These are phyloP conservation scores for Polychaeton citri DNA, from an alignment of 2,329 filamentous ascomycete genomes.

Conservation along the genomic window DNA sequence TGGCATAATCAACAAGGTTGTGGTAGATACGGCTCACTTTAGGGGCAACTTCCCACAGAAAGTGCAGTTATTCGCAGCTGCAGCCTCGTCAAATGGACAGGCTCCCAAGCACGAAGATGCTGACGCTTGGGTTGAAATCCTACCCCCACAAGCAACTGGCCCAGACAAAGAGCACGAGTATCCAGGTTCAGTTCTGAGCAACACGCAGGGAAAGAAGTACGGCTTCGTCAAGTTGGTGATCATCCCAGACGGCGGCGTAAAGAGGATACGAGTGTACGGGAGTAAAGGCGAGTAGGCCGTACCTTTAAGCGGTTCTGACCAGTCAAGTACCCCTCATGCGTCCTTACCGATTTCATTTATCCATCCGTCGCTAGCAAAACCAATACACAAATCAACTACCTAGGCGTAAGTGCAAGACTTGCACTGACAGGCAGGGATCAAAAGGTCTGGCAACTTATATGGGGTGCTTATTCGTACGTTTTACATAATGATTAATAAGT, in stretches of 20 bases:
- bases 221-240: slow-evolving; percentile 85
- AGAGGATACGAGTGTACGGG: slow-evolving; percentile 68
- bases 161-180: slow-evolving; percentile 63
- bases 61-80: slow-evolving; percentile 50
- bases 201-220: slow-evolving; percentile 46
- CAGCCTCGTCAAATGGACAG: slow-evolving; percentile 44
- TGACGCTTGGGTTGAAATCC: slow-evolving; percentile 51
- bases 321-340: no score
- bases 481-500: no score
- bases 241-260: slow-evolving; percentile 86
- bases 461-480: no score
- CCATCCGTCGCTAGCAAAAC: no score
- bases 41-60: slow-evolving; percentile 73
- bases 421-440: no score
- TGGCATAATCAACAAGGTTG: slow-evolving; percentile 50
- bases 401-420: no score
- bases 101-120: slow-evolving; percentile 42
- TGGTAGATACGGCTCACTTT: slow-evolving; percentile 74
- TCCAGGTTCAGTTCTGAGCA: slow-evolving; percentile 24
- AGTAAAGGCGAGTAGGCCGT: no score
- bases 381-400: no score
- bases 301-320: no score
- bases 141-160: slow-evolving; percentile 53
- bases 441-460: no score
- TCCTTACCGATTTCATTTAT: no score